Evolutionary conservation across 2,329 filamentous ascomycete genomes (phyloP).

Genomic region (Tolypocladium paradoxum): DNA sequence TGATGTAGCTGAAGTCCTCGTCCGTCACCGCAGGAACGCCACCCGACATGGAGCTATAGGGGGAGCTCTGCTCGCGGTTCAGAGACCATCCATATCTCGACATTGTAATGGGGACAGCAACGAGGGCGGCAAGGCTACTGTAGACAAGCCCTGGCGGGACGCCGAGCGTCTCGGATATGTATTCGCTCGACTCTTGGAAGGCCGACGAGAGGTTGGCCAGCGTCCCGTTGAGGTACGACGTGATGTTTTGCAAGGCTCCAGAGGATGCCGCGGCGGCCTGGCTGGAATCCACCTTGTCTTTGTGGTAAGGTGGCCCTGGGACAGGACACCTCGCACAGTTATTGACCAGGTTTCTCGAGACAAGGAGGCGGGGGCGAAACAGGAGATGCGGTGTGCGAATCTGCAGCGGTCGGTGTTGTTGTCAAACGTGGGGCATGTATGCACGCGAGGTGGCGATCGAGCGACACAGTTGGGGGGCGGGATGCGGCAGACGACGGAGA

Average conservation of each 20-base stretch:
- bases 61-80: slow-evolving; percentile 36
- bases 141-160: slow-evolving; percentile 38
- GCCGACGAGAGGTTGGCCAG: slow-evolving; percentile 36
- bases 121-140: slow-evolving; percentile 36
- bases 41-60: slow-evolving; percentile 36
- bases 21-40: slow-evolving; percentile 56
- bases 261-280: slow-evolving; percentile 47
- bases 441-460: background rate
- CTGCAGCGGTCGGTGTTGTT: background rate
- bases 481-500: background rate
- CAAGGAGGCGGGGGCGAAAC: background rate
- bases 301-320: slow-evolving; percentile 22
- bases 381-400: background rate
- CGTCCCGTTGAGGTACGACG: slow-evolving; percentile 45
- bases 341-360: background rate
- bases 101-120: slow-evolving; percentile 43
- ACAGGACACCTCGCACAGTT: slow-evolving; percentile 20
- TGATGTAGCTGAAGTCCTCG: slow-evolving; percentile 73
- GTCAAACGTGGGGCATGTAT: background rate
- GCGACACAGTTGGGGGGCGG: background rate
- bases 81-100: slow-evolving; percentile 41
- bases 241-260: slow-evolving; percentile 52
- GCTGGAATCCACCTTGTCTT: slow-evolving; percentile 53
- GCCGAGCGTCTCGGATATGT: slow-evolving; percentile 39
- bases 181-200: slow-evolving; percentile 38